phyloP scores from a whole-genome alignment of 768 basidiomycete species.

The Trametes gibbosa region DNA sequence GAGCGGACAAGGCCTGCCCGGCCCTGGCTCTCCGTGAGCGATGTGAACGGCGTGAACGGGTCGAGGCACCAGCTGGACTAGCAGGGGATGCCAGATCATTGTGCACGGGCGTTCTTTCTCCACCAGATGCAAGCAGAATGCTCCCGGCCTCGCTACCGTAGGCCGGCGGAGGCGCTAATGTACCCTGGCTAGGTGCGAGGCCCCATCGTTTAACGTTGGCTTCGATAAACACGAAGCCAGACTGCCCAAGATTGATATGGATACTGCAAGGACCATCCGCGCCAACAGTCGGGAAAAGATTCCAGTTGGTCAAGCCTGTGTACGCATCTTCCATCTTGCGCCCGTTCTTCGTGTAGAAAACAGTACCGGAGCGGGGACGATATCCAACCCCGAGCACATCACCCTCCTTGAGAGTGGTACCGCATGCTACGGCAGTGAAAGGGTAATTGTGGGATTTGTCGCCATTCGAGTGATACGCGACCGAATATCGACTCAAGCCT shows the following conservation, averaged over 20 bases:
- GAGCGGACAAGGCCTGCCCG: slow-evolving; percentile 37
- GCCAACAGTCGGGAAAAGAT: slow-evolving; percentile 96
- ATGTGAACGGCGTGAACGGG: slow-evolving; percentile 55
- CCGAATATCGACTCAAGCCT: slow-evolving; percentile 80
- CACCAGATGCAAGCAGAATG: slow-evolving; percentile 90
- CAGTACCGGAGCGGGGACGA: slow-evolving; percentile 91
- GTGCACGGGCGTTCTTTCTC: slow-evolving; percentile 31
- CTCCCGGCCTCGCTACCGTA: slow-evolving; percentile 97
- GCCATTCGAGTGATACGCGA: slow-evolving; percentile 94
- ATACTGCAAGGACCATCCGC: slow-evolving; percentile 96
- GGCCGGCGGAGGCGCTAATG: slow-evolving; percentile 94
- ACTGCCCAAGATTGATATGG: slow-evolving; percentile 96
- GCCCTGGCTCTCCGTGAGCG: slow-evolving; percentile 56
- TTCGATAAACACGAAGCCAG: slow-evolving; percentile 98
- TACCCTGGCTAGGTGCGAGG: slow-evolving; percentile 93
- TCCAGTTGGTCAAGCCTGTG: slow-evolving; percentile 83
- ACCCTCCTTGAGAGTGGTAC: slow-evolving; percentile 83
- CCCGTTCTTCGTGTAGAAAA: slow-evolving; percentile 99
- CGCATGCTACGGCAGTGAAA: slow-evolving; percentile 83
- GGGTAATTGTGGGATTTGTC: slow-evolving; percentile 98
- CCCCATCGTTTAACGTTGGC: slow-evolving; percentile 99
- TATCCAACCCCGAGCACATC: slow-evolving; percentile 96
- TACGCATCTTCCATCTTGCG: slow-evolving; percentile 97
- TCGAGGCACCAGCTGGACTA: slow-evolving; percentile 45
- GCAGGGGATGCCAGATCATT: slow-evolving; percentile 41